Base-by-base conservation (phyloP, 345 rosid genomes). In the Rhizophora mangle region DNA sequence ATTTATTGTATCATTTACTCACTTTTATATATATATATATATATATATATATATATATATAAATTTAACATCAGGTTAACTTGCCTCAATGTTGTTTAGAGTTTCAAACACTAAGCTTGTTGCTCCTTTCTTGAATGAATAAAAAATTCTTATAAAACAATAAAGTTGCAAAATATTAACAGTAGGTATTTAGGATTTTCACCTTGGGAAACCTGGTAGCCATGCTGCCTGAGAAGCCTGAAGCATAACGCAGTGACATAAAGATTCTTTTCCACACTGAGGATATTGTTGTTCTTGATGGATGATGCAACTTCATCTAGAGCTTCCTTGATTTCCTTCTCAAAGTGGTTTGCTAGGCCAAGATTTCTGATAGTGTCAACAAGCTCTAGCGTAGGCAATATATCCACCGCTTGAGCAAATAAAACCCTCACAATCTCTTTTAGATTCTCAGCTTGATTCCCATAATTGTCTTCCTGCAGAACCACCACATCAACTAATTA, bases 191-290 rank as follows among this genome's bases (percentile, higher is more conserved):
- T 57, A 22, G 55, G 16, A 34, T 56, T 37, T 31, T 36, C 53
- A 75, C 89, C 84, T 80, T 76, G 79, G 51, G 89, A 83, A 70
- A 78, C 76, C 62, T 73, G 59, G 61, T 76, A 72, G 34, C 84
- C 82, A 15, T 86, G 78, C 58, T 72, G 79, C 73, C 89, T 70
- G 54, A 86, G 79, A 29, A 83, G 79, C 68, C 68, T 83, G 68
- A 86, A 86, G 57, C 80, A 59, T 64, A 82, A 71, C 0, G 89
- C 79, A 30, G 64, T 70, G 11, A 61, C 20, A 37, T 82, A 78
- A 26, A 82, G 81, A 59, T 76, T 65, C 10, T 68, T 70, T 51
- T 74, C 51, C n/a, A 24, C 47, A 7, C 63, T 5, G 24, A 19
- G 21, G 18, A 22, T 9, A 6, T 18, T 63, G 26, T 46, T 46